Percentiles rank a stretch among this genome's conserved stretches.
Evolutionary conservation across 768 basidiomycete species (phyloP).

Genomic region (Boletellus emodensis): DNA sequence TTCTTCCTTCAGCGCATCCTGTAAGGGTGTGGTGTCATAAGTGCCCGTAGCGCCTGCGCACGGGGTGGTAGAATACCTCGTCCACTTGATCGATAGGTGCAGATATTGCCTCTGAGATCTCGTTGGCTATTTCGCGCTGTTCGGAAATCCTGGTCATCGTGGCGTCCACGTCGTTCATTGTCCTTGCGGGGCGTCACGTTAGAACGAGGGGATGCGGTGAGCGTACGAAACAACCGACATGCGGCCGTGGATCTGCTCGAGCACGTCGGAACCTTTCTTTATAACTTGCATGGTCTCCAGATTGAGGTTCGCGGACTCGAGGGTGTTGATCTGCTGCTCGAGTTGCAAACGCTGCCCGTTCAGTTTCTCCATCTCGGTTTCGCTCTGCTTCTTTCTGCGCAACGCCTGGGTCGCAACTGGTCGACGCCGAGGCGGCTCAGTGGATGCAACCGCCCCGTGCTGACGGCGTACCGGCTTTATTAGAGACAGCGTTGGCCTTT

Average conservation of each 20-base stretch:
- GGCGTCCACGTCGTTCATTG: constrained; percentile 82
- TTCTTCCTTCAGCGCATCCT: constrained; percentile 79
- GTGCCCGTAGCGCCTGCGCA: background rate
- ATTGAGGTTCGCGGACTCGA: constrained; percentile 97
- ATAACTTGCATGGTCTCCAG: constrained; percentile 96
- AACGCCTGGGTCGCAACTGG: constrained; percentile 86
- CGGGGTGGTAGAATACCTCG: constrained; percentile 50
- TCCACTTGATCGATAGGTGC: constrained; percentile 65
- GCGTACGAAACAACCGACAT: constrained; percentile 55
- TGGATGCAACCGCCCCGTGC: background rate
- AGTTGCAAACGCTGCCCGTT: constrained; percentile 85
- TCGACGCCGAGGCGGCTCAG: constrained; percentile 10
- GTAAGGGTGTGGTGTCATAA: constrained; percentile 5
- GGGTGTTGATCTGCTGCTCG: constrained; percentile 94
- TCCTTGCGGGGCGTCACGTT: constrained; percentile 41
- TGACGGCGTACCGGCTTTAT: constrained; percentile 74
- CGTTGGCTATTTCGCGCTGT: constrained; percentile 88
- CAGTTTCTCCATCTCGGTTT: constrained; percentile 81
- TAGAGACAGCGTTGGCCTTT: constrained; percentile 85
- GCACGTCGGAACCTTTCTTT: constrained; percentile 90
- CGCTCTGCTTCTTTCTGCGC: constrained; percentile 88
- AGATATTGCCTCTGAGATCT: constrained; percentile 87
- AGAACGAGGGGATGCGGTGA: background rate
- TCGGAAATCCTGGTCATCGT: constrained; percentile 87
- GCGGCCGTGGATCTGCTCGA: constrained; percentile 84